A percentile compares a stretch with the other conserved stretches of the same genome.
These are phyloP conservation scores for Trichoderma sp. DNA, from an alignment of 2,329 filamentous ascomycete genomes.

Conservation along the genomic window DNA sequence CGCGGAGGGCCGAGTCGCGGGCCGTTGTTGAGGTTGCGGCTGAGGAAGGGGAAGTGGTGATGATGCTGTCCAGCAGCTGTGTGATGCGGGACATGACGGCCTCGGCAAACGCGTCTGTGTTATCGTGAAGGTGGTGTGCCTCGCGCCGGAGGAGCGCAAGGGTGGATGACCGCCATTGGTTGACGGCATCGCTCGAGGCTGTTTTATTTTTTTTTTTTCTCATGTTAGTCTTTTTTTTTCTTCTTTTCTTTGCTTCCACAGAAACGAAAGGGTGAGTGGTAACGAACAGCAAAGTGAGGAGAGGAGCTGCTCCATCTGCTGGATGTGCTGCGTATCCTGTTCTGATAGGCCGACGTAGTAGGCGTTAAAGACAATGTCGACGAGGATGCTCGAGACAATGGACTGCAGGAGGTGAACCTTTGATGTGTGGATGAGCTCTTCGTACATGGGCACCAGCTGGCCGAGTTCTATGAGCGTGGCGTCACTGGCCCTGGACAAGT, in stretches of 20 bases:
- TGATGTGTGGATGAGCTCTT: constrained; percentile 49
- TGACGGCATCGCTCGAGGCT: constrained; percentile 52
- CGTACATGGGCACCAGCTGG: constrained; percentile 56
- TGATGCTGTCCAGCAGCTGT: constrained; percentile 48
- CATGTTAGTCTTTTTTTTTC: neutral
- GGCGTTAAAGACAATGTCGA: constrained; percentile 58
- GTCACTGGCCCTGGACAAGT: constrained; percentile 42
- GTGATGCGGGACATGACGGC: constrained; percentile 47
- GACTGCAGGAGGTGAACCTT: constrained; percentile 64
- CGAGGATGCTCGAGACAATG: constrained; percentile 56
- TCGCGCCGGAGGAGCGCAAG: constrained; percentile 57
- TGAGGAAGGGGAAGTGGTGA: constrained; percentile 24
- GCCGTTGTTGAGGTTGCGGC: constrained; percentile 25
- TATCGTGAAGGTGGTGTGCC: constrained; percentile 44
- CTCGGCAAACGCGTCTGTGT: constrained; percentile 44
- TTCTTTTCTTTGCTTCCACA: neutral
- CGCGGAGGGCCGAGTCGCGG: constrained; percentile 52
- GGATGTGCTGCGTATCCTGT: constrained; percentile 50
- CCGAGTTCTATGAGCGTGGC: constrained; percentile 42
- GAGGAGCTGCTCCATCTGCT: constrained; percentile 47
- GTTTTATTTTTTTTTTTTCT: constrained; percentile 24
- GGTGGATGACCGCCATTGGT: constrained; percentile 65
- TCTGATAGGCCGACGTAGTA: constrained; percentile 62
- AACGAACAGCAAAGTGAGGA: constrained; percentile 38
- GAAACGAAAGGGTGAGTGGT: neutral